Evolutionary conservation across 2,329 filamentous ascomycete species (phyloP).

Genomic region (Drechslerella coelobrocha): DNA sequence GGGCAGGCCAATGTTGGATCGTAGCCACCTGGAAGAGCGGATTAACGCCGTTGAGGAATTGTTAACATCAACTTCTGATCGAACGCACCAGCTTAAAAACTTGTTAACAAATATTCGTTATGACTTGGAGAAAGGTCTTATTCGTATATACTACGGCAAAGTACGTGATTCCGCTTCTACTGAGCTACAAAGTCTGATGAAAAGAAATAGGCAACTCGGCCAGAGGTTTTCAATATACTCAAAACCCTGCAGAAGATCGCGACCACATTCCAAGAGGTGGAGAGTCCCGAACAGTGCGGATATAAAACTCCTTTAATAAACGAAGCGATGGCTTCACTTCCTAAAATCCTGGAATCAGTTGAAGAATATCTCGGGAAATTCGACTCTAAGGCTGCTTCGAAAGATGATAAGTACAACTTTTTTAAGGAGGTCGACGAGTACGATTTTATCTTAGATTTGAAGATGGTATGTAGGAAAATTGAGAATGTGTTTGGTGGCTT

Average conservation of each 20-base stretch:
- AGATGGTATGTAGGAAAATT: slow-evolving; percentile 62
- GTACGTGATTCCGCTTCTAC: slow-evolving; percentile 53
- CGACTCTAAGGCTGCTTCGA: slow-evolving; percentile 79
- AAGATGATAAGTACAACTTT: slow-evolving; percentile 92
- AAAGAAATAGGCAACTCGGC: slow-evolving; percentile 71
- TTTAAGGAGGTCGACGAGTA: slow-evolving; percentile 77
- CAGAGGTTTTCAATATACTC: slow-evolving; percentile 82
- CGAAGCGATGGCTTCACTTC: slow-evolving; percentile 75
- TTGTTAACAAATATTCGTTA: slow-evolving; percentile 74
- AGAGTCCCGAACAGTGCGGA: slow-evolving; percentile 69
- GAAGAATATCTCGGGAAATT: slow-evolving; percentile 81
- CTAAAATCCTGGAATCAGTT: slow-evolving; percentile 75
- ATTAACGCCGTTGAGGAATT: slow-evolving; percentile 87
- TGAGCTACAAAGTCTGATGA: neutral
- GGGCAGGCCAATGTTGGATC: slow-evolving; percentile 83
- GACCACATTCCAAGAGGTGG: slow-evolving; percentile 74
- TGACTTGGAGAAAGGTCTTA: slow-evolving; percentile 90
- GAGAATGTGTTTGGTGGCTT: neutral
- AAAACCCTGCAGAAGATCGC: slow-evolving; percentile 85
- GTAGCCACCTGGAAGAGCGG: slow-evolving; percentile 74
- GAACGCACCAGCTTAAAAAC: slow-evolving; percentile 75
- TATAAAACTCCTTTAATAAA: slow-evolving; percentile 75
- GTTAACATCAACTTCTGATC: slow-evolving; percentile 69
- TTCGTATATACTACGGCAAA: slow-evolving; percentile 96
- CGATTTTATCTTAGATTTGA: slow-evolving; percentile 85